A percentile compares a stretch with the other conserved stretches of the same genome.
phyloP scores from a whole-genome alignment of 805 yeast genomes.

The Ascoidea tarda region DNA sequence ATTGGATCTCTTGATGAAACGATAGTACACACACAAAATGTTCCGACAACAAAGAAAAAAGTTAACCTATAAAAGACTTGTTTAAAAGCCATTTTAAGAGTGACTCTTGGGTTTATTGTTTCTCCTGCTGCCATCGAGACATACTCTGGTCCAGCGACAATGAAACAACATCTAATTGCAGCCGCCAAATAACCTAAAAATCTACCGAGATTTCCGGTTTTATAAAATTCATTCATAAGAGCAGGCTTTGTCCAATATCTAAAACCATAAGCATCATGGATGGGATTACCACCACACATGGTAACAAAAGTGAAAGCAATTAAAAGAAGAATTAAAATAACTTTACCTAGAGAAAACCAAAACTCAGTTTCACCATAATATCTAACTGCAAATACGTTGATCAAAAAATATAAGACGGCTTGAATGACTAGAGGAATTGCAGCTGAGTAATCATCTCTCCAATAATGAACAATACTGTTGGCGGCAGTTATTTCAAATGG shows the following conservation, averaged over 20 bases:
- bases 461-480: constrained; percentile 36
- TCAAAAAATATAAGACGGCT: constrained; percentile 25
- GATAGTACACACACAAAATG: constrained; percentile 50
- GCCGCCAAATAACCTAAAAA: constrained; percentile 52
- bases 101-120: constrained; percentile 34
- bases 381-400: constrained; percentile 31
- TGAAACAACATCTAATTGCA: constrained; percentile 51
- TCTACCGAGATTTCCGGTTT: constrained; percentile 33
- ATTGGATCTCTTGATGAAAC: constrained; percentile 45
- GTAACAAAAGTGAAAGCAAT: constrained; percentile 48
- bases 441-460: constrained; percentile 30
- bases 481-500: constrained; percentile 47
- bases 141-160: constrained; percentile 55
- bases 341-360: constrained; percentile 51
- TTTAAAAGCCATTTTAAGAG: constrained; percentile 51
- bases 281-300: constrained; percentile 70
- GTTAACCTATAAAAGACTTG: constrained; percentile 58
- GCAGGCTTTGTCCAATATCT: constrained; percentile 60
- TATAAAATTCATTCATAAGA: constrained; percentile 30
- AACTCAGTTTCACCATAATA: constrained; percentile 32
- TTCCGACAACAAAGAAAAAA: constrained; percentile 43
- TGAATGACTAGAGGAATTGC: constrained; percentile 39
- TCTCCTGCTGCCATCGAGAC: constrained; percentile 67
- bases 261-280: constrained; percentile 60
- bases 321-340: constrained; percentile 50